Evolutionary conservation across 2,329 filamentous ascomycete genomes (phyloP).

Genomic region (Diaporthe caulivora): DNA sequence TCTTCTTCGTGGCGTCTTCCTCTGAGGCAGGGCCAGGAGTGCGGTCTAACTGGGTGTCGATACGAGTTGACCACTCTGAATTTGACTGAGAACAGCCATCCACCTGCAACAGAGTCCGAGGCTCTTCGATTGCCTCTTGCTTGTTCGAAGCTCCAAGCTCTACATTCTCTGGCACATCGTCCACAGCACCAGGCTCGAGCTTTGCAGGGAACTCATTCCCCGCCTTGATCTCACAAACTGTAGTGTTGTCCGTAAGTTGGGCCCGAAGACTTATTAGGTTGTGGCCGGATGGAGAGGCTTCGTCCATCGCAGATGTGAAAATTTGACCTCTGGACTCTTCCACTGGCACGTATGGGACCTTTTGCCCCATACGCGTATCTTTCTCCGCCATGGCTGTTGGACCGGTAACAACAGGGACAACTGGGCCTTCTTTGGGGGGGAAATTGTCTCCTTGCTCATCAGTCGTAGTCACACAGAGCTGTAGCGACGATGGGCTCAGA

Average conservation of each 20-base stretch:
- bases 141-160: not conserved
- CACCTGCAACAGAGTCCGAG: not conserved
- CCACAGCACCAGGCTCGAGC: not conserved
- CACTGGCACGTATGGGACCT: not conserved
- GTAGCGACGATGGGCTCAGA: not conserved
- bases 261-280: not conserved
- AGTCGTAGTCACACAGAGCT: not conserved
- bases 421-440: not conserved
- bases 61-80: slow-evolving; percentile 28
- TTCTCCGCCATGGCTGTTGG: not conserved
- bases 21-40: not conserved
- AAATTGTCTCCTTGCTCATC: not conserved
- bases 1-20: not conserved
- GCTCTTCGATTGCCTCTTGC: not conserved
- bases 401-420: not conserved
- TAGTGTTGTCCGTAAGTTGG: not conserved
- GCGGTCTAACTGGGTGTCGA: slow-evolving; percentile 6
- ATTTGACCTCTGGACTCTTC: not conserved
- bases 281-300: not conserved
- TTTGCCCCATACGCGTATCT: not conserved
- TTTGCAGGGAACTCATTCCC: not conserved
- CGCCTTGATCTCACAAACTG: not conserved
- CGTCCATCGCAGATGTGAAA: not conserved
- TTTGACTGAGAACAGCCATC: slow-evolving; percentile 4
- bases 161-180: not conserved